Percentiles rank a stretch among this genome's conserved stretches.
phyloP scores from a whole-genome alignment of 768 basidiomycete genomes.

The Phylloporus scabripes region DNA sequence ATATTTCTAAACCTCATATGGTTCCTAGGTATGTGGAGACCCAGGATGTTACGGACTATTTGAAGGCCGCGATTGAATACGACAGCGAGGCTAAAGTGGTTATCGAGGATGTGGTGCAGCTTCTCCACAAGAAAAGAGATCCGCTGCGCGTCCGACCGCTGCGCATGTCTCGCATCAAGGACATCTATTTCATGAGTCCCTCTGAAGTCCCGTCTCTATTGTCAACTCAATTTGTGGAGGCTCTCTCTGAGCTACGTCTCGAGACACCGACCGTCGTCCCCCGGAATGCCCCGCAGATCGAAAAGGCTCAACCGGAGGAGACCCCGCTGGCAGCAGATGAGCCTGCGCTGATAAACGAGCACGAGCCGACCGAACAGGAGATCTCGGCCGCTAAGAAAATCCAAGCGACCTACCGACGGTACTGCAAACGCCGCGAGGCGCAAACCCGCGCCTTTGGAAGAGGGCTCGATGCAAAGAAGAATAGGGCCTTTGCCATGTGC shows the following conservation, averaged over 20 bases:
- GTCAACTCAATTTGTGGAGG: constrained; percentile 9
- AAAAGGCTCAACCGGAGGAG: background rate
- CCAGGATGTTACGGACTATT: background rate
- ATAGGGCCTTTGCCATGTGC: constrained; percentile 26
- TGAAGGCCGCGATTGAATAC: constrained; percentile 11
- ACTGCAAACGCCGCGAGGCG: constrained; percentile 3
- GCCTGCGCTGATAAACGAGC: constrained; percentile 11
- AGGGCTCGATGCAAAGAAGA: constrained; percentile 17
- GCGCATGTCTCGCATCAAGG: constrained; percentile 20
- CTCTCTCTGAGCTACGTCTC: constrained; percentile 12
- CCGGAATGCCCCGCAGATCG: background rate
- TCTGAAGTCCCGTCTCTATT: constrained; percentile 32
- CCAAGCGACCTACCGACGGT: constrained; percentile 14
- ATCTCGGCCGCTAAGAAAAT: constrained; percentile 20
- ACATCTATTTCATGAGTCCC: constrained; percentile 26
- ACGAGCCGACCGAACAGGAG: constrained; percentile 25
- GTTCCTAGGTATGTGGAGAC: background rate
- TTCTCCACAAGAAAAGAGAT: constrained; percentile 16
- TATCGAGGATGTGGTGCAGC: constrained; percentile 21
- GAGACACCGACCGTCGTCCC: constrained; percentile 19
- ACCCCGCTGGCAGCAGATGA: constrained; percentile 9
- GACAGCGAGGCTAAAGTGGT: constrained; percentile 7
- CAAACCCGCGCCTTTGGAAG: constrained; percentile 11
- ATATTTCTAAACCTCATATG: background rate
- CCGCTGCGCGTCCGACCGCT: background rate